phyloP scores from a whole-genome alignment of 163 green algal species.

The Chlorella variabilis region DNA sequence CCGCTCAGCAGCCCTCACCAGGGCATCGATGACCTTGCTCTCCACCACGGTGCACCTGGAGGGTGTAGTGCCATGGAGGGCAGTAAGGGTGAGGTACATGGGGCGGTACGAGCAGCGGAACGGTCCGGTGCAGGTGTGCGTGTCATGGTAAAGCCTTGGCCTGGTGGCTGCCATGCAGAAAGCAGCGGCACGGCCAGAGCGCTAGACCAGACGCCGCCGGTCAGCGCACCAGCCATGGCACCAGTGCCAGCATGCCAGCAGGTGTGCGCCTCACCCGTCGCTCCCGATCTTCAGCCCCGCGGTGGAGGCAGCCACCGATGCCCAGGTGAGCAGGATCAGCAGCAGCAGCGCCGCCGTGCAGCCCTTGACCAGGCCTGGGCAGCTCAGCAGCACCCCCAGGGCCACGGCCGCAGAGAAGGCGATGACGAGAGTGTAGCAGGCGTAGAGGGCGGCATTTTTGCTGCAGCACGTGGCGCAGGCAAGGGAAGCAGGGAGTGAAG shows the following conservation, averaged over 20 bases:
- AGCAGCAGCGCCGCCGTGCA: background rate
- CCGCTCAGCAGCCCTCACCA: background rate
- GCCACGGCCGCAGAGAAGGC: background rate
- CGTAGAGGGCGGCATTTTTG: conserved; percentile 10
- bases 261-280: conserved; percentile 9
- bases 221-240: no score
- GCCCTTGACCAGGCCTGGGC: conserved; percentile 4
- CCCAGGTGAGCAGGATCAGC: conserved; percentile 21
- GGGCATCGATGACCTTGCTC: background rate
- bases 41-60: conserved; percentile 21
- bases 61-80: no score
- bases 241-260: no score
- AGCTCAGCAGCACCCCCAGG: background rate
- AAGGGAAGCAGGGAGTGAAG: background rate
- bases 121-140: no score
- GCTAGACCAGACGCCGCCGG: no score
- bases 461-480: background rate
- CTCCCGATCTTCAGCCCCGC: conserved; percentile 10
- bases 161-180: no score
- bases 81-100: no score
- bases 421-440: conserved; percentile 6
- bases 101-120: no score
- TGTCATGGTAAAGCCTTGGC: no score
- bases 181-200: background rate
- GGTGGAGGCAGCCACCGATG: conserved; percentile 2